phyloP scores from a whole-genome alignment of 208 protist genomes.

The Porcisia hertigi region DNA sequence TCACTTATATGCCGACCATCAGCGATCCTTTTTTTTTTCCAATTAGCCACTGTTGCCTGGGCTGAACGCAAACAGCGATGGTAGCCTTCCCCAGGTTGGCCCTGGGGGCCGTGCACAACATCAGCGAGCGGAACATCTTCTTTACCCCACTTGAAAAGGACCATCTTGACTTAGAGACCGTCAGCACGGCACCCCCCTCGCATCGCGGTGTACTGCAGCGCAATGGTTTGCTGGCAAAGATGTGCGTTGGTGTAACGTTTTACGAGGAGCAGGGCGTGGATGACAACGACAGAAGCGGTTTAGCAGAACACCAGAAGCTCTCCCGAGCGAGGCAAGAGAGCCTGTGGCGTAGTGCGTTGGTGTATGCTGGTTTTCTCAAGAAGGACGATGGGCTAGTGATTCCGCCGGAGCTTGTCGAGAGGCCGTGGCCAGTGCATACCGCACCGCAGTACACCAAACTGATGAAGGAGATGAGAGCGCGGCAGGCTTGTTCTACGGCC shows the following conservation, averaged over 20 bases:
- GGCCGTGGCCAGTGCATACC: slow-evolving; percentile 57
- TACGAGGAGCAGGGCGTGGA: background rate
- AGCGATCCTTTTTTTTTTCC: background rate
- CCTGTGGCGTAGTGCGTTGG: slow-evolving; percentile 39
- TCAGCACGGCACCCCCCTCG: slow-evolving; percentile 52
- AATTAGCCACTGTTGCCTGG: background rate
- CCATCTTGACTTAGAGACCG: slow-evolving; percentile 54
- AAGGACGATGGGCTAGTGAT: slow-evolving; percentile 8
- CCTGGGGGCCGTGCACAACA: slow-evolving; percentile 37
- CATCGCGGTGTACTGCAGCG: slow-evolving; percentile 65
- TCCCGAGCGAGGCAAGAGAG: slow-evolving; percentile 34
- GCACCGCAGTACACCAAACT: slow-evolving; percentile 27
- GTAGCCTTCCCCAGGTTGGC: slow-evolving; percentile 2
- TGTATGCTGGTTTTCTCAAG: slow-evolving; percentile 27
- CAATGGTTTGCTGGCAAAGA: slow-evolving; percentile 73
- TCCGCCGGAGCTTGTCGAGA: slow-evolving; percentile 6
- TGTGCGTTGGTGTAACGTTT: slow-evolving; percentile 29
- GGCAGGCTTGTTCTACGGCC: slow-evolving; percentile 23
- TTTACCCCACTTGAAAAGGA: slow-evolving; percentile 37
- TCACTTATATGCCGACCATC: background rate
- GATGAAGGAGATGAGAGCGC: slow-evolving; percentile 28
- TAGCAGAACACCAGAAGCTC: background rate
- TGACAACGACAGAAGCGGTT: background rate
- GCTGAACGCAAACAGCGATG: background rate
- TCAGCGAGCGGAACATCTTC: slow-evolving; percentile 60